A percentile compares a stretch with the other conserved stretches of the same genome.
phyloP scores from a whole-genome alignment of 352 stramenopile genomes.

The Peronospora belbahrii region DNA sequence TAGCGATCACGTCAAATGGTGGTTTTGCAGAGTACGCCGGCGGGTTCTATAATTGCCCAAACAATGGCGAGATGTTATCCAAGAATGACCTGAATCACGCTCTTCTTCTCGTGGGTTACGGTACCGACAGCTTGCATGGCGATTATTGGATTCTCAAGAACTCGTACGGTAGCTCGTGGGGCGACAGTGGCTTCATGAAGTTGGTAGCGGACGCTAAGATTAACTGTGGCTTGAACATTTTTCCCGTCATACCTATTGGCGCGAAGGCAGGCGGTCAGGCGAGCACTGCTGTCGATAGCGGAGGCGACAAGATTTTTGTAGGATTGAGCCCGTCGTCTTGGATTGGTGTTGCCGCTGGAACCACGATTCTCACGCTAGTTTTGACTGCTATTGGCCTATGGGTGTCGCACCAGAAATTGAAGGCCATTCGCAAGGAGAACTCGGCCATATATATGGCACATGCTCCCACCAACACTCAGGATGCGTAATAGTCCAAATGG shows the following conservation, averaged over 20 bases:
- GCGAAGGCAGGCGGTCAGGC: slow-evolving; percentile 39
- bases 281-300: slow-evolving; percentile 47
- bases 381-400: slow-evolving; percentile 33
- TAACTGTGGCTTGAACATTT: slow-evolving; percentile 77
- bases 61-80: slow-evolving; percentile 49
- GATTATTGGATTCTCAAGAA: slow-evolving; percentile 86
- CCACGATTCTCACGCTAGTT: slow-evolving; percentile 42
- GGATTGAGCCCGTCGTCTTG: slow-evolving; percentile 43
- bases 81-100: slow-evolving; percentile 76
- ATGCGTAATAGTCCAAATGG: slow-evolving; percentile 2
- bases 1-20: slow-evolving; percentile 68
- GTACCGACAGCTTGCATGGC: slow-evolving; percentile 39
- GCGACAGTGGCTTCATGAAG: slow-evolving; percentile 53
- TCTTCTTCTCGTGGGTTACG: slow-evolving; percentile 70
- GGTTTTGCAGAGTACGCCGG: slow-evolving; percentile 63
- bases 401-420: slow-evolving; percentile 35
- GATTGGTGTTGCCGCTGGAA: slow-evolving; percentile 47
- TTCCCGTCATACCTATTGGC: slow-evolving; percentile 59
- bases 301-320: slow-evolving; percentile 54
- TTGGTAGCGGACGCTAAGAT: slow-evolving; percentile 59
- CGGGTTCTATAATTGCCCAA: slow-evolving; percentile 67
- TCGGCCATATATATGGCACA: slow-evolving; percentile 28
- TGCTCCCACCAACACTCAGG: slow-evolving; percentile 10
- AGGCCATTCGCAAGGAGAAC: slow-evolving; percentile 45
- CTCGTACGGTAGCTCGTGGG: slow-evolving; percentile 68